Conservation (phyloP, 1,284 basidiomycete species). For the Cutaneotrichosporon arboriforme region DNA sequence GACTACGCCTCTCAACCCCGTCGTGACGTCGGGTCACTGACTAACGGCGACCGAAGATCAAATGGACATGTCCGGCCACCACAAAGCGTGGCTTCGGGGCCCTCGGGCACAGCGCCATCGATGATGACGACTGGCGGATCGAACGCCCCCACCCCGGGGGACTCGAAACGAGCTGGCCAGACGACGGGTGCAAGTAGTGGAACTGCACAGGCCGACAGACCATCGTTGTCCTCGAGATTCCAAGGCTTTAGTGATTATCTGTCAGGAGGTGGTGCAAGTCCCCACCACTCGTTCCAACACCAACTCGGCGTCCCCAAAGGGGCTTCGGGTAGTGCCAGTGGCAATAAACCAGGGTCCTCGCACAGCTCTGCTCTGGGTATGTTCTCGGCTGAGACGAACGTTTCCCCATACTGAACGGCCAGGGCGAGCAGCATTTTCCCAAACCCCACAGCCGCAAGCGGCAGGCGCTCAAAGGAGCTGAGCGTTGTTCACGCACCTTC, state of each 20-base stretch:
- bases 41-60: constrained; percentile 10
- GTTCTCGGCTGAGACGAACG: background rate
- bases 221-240: constrained; percentile 14
- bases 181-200: too few relatives aligned
- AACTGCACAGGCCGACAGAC: too few relatives aligned
- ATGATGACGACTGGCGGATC: too few relatives aligned
- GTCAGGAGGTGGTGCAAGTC: constrained; percentile 11
- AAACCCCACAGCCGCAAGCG: constrained; percentile 7
- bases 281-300: constrained; percentile 18
- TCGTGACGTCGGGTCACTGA: background rate
- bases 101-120: background rate
- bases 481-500: background rate
- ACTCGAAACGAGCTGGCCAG: too few relatives aligned
- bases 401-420: background rate
- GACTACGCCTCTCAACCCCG: constrained; percentile 6
- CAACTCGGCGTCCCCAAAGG: constrained; percentile 1
- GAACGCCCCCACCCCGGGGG: too few relatives aligned
- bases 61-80: constrained; percentile 7
- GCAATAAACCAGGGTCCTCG: background rate
- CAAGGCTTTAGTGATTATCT: constrained; percentile 31
- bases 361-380: background rate
- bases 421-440: constrained; percentile 6
- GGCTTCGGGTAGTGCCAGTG: background rate
- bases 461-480: constrained; percentile 3
- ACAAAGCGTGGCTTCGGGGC: background rate